Evolutionary conservation across 2,329 filamentous ascomycete species (phyloP), one percentile per base, ranked within the genome.

Genomic region (Samsoniella hepiali): DNA sequence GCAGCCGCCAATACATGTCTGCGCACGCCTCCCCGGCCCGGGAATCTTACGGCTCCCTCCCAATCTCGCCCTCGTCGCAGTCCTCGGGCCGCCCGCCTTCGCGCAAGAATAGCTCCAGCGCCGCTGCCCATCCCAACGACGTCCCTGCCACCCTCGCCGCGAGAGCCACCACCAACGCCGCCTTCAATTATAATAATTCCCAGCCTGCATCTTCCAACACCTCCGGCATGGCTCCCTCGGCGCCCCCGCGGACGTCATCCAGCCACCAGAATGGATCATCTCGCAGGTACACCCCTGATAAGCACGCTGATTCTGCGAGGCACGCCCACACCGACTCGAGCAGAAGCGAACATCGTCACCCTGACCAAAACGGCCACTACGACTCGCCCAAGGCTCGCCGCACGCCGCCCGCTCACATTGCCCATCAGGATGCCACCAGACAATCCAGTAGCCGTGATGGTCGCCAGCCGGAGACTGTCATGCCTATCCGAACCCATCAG

Each of bases 171-270:
- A 76, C 77, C 63, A 77, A 79, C 59, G 70, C 80, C 67, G 73
- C 78, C 58, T 78, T 77, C 49, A 74, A 79, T 17, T 69, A 74
- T 29, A 73, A 77, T 34, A 69, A 76, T 64, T 77, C 83, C 54
- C 77, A 81, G 51, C 73, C 79, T 45, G 60, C 31, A 32, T 15
- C 44, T 15, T 74, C 78, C 34, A 70, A 79, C 27, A 80, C 82
- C 71, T 79, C 78, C 76, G 84, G 81, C 76, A 86, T 83, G 78
- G 86, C 90, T 60, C 89, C 91, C 31, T 83, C 91, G 69, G 88
- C 90, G 62, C 93, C 91, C 55, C 91, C 91, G 42, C 86, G 93
- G 71, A 93, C 91, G 8, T 96, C 93, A 15, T 95, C 91, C 50
- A 89, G 87, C 67, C 75, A 78, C 66, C 76, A 78, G 66, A 69